Conservation (phyloP, 2,329 filamentous ascomycete genomes). For the Pyricularia grisea region DNA sequence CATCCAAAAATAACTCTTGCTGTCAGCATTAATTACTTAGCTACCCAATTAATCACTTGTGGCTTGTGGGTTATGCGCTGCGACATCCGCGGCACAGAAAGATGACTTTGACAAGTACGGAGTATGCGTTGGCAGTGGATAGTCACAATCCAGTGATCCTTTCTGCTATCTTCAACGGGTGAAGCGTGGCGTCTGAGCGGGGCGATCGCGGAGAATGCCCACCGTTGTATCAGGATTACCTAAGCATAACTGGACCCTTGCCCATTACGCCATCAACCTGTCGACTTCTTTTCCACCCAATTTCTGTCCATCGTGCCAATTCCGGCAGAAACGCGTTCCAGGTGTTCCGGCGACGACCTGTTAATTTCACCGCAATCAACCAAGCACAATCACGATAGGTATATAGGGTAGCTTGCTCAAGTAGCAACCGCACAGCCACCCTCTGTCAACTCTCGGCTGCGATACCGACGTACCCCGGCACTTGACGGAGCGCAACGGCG, state of each 20-base stretch:
- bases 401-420: not conserved
- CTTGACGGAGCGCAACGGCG: not conserved
- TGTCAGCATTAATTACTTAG: no score
- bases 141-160: not conserved
- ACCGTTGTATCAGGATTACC: not conserved
- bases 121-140: not conserved
- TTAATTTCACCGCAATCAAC: not conserved
- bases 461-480: not conserved
- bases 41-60: no score
- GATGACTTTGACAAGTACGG: not conserved
- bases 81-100: not conserved
- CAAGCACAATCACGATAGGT: not conserved
- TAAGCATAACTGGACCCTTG: not conserved
- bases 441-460: not conserved
- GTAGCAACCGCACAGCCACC: not conserved
- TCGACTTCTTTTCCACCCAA: not conserved
- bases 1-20: no score
- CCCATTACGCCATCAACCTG: not conserved
- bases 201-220: not conserved
- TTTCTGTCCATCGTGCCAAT: not conserved
- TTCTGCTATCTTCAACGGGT: not conserved
- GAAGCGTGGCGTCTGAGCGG: not conserved
- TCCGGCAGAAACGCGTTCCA: not conserved
- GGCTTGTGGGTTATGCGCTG: no score
- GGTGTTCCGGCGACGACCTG: not conserved